phyloP scores from a whole-genome alignment of 148 eudicot genomes.

The Arbutus unedo region DNA sequence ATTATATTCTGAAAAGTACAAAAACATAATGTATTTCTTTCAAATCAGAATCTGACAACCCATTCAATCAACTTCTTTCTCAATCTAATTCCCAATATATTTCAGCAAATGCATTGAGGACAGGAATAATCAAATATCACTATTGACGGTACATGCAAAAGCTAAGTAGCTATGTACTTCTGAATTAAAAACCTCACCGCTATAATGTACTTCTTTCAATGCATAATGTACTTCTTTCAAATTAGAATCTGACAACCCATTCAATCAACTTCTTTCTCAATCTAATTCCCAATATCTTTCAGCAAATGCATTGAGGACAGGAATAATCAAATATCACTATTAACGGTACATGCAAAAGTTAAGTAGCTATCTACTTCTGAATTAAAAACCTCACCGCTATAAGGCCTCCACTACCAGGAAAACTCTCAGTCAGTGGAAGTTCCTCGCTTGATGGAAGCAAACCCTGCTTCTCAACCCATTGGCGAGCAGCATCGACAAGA shows the following conservation, averaged over 20 bases:
- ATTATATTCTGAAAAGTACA: not conserved
- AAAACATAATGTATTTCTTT: not conserved
- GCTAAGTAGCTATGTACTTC: not conserved
- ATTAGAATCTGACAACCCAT: not conserved
- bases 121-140: not conserved
- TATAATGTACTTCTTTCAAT: no score
- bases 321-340: not conserved
- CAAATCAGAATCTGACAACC: not conserved
- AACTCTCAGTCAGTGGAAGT: slow-evolving; percentile 79
- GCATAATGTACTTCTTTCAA: not conserved
- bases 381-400: slow-evolving; percentile 56
- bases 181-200: slow-evolving; percentile 53
- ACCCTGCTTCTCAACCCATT: slow-evolving; percentile 99
- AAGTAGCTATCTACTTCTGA: not conserved
- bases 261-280: not conserved
- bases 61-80: not conserved
- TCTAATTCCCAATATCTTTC: not conserved
- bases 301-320: not conserved
- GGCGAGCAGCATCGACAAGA: slow-evolving; percentile 92
- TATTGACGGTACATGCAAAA: not conserved
- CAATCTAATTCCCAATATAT: not conserved
- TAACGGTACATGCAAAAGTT: not conserved
- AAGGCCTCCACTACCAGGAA: slow-evolving; percentile 80
- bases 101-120: slow-evolving; percentile 2
- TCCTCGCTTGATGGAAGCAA: slow-evolving; percentile 88